These are phyloP conservation scores for Pythium phragmiticola DNA, from an alignment of 352 stramenopile genomes.

Conservation along the genomic window DNA sequence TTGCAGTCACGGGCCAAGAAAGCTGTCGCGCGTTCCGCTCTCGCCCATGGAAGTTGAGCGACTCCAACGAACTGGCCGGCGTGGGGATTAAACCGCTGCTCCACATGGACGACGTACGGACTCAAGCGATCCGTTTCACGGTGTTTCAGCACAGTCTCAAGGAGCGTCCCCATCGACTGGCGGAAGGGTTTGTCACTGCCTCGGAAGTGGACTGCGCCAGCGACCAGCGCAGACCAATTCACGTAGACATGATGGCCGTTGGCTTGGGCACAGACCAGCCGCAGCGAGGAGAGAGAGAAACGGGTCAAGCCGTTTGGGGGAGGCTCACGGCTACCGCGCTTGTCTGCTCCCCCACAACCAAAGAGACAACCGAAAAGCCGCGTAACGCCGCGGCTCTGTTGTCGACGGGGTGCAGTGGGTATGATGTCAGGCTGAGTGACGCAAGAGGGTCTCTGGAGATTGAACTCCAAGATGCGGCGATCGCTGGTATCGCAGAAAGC, in stretches of 20 bases:
- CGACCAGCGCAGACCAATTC: neutral
- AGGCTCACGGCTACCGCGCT: neutral
- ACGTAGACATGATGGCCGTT: constrained; percentile 3
- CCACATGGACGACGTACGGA: constrained; percentile 7
- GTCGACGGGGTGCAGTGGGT: neutral
- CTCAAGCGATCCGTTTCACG: constrained; percentile 15
- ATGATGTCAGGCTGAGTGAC: constrained; percentile 3
- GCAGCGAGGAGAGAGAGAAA: neutral
- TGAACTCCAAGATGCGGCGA: constrained; percentile 7
- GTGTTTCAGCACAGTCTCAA: constrained; percentile 18
- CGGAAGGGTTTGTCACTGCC: constrained; percentile 10
- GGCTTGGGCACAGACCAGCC: neutral
- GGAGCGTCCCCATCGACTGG: constrained; percentile 15
- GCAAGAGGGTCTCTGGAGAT: constrained; percentile 7
- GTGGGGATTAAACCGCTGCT: neutral
- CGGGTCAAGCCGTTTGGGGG: neutral
- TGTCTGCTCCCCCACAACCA: neutral
- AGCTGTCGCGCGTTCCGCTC: constrained; percentile 3
- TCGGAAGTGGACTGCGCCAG: neutral
- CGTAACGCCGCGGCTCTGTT: neutral
- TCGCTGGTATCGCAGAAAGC: neutral
- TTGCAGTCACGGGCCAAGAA: constrained; percentile 9
- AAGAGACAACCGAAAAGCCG: neutral
- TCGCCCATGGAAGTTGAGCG: neutral
- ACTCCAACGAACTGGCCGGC: neutral